A percentile compares a stretch with the other conserved stretches of the same genome.
Conservation (phyloP, 1,284 basidiomycete species). For the Trichosporon inkin region DNA sequence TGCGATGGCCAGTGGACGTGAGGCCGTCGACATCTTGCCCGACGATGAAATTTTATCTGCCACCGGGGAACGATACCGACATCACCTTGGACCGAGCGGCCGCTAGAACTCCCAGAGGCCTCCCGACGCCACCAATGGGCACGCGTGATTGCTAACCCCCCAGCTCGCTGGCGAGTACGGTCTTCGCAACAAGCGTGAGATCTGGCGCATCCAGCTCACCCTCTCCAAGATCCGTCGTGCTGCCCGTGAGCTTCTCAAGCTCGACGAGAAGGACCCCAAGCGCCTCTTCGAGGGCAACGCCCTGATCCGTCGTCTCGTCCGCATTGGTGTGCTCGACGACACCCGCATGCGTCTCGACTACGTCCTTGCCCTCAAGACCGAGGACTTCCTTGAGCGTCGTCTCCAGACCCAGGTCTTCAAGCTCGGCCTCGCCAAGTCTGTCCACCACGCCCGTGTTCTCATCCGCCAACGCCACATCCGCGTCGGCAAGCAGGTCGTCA, state of each 20-base stretch:
- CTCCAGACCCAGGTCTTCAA: conserved; percentile 99
- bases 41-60: not conserved
- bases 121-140: not conserved
- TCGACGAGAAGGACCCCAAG: conserved; percentile 99
- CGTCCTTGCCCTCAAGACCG: conserved; percentile 97
- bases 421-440: conserved; percentile 85
- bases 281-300: conserved; percentile 98
- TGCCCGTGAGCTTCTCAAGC: conserved; percentile 99
- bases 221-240: conserved; percentile 99
- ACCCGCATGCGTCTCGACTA: conserved; percentile 99
- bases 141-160: conserved; percentile 9
- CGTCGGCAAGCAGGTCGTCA: conserved; percentile 99
- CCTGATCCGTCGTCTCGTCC: conserved; percentile 96
- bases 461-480: conserved; percentile 81
- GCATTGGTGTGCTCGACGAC: conserved; percentile 99
- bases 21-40: too few species aligned
- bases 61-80: not conserved
- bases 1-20: too few species aligned
- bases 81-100: not conserved
- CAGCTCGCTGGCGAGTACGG: conserved; percentile 99
- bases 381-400: conserved; percentile 99
- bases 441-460: conserved; percentile 97
- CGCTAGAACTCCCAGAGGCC: not conserved
- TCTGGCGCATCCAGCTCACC: conserved; percentile 97
- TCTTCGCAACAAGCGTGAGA: conserved; percentile 99